phyloP scores from a whole-genome alignment of 306 rosid species.

The Astragalus membranaceus region DNA sequence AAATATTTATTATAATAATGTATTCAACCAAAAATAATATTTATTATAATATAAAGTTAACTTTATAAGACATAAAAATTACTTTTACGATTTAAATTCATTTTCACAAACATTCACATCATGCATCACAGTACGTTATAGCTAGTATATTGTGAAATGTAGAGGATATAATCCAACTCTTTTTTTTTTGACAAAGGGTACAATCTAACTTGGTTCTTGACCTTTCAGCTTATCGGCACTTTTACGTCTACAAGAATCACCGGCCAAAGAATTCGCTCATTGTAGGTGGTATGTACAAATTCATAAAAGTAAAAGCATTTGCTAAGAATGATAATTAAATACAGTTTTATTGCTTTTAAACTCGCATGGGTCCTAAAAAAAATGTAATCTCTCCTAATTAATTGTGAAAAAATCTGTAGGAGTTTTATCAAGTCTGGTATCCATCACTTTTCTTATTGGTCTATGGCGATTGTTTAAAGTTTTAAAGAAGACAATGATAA shows the following conservation, averaged over 20 bases:
- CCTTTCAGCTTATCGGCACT: background rate
- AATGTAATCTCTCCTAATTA: background rate
- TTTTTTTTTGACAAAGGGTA: too few species aligned
- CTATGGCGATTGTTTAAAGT: constrained; percentile 9
- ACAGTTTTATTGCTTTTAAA: background rate
- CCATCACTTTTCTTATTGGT: background rate
- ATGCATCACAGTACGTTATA: too few species aligned
- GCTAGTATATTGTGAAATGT: too few species aligned
- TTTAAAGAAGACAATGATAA: background rate
- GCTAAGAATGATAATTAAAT: background rate
- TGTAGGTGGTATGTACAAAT: constrained; percentile 24
- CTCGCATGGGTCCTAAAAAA: background rate
- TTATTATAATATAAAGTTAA: too few species aligned
- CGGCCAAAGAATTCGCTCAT: background rate
- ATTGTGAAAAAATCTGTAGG: background rate
- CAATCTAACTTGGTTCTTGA: background rate
- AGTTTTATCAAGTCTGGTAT: constrained; percentile 27
- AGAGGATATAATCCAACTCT: too few species aligned
- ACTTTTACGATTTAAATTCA: too few species aligned
- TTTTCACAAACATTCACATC: too few species aligned
- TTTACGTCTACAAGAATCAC: background rate
- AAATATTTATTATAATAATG: too few species aligned
- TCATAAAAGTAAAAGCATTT: background rate
- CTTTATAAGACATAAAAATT: too few species aligned
- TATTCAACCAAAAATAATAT: too few species aligned